Base-by-base conservation (phyloP, 805 yeast genomes). In the Candida nemodendra region DNA sequence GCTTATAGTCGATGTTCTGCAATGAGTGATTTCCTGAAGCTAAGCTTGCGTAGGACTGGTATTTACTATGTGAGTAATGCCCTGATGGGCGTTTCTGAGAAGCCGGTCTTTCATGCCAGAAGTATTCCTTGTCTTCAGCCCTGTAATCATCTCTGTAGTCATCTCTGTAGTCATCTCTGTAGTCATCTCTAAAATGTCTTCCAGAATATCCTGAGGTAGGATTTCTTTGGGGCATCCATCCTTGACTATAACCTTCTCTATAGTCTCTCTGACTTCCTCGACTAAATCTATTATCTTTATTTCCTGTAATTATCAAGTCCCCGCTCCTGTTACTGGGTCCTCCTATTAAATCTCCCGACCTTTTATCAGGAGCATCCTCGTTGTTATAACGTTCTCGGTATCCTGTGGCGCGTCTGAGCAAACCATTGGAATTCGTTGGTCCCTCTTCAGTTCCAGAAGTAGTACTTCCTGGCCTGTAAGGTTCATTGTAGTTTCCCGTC, bases 311-410 rank as follows among this genome's bases (percentile, higher is more conserved):
- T 22, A 52, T 50, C 28, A 48, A 27, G 27, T 52, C 57, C 2
- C 55, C 52, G 3, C 53, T 46, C 30, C 50, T 42, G 32, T 50
- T 52, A 36, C 24, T 39, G 11, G 53, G 35, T 15, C 47, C 51
- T 7, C 48, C 44, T 8, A 44, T 39, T 17, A 48, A 22, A 36
- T 51, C 56, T 9, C 54, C 54, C 2, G 53, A 44, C 18, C 46
- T 44, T 7, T 43, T 43, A 23, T 39, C 39, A 12, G 34, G 9
- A 18, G 41, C 42, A 4, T 47, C 48, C 24, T 51, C 47, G n/a
- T 35, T 39, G 16, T 27, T 30, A 22, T 38, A 38, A 3, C 50
- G 39, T 15, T 51, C 54, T 22, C 47, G 36, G 15, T 33, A 34
- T 19, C 29, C 36, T 23, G 48, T 41, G 18, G 34, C 29, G 13